Evolutionary conservation across 1,139 yeast species (phyloP).

Genomic region (Hyphopichia wangnamkhiaoensis): DNA sequence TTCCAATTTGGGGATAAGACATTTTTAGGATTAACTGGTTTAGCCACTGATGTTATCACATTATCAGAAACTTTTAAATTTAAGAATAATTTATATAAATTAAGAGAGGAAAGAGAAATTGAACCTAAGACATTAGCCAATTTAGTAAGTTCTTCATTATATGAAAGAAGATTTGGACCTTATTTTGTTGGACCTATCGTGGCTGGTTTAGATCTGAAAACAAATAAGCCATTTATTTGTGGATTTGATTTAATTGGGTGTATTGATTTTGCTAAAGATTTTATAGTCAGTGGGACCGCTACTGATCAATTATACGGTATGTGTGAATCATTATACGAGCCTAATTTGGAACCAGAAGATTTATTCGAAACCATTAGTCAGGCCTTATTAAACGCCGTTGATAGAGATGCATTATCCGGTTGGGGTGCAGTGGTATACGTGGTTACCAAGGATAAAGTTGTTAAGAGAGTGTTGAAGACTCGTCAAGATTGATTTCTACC

Average conservation of each 20-base stretch:
- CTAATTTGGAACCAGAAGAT: slow-evolving; percentile 90
- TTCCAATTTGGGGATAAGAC: slow-evolving; percentile 80
- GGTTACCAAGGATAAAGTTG: slow-evolving; percentile 88
- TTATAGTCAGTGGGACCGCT: slow-evolving; percentile 97
- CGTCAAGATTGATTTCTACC: slow-evolving; percentile 97
- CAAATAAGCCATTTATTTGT: slow-evolving; percentile 85
- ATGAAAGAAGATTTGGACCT: slow-evolving; percentile 93
- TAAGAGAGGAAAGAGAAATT: slow-evolving; percentile 87
- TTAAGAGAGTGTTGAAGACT: slow-evolving; percentile 83
- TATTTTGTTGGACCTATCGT: slow-evolving; percentile 96
- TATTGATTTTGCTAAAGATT: slow-evolving; percentile 92
- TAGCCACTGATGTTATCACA: slow-evolving; percentile 92
- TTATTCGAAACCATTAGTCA: slow-evolving; percentile 95
- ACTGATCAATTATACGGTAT: slow-evolving; percentile 94
- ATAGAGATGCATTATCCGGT: slow-evolving; percentile 96
- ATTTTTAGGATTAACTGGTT: slow-evolving; percentile 88
- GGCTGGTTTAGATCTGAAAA: slow-evolving; percentile 86
- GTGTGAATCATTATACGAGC: slow-evolving; percentile 98
- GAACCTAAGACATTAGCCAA: slow-evolving; percentile 95
- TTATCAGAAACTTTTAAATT: slow-evolving; percentile 78
- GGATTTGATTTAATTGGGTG: slow-evolving; percentile 97
- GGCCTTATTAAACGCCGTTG: slow-evolving; percentile 90
- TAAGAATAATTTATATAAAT: slow-evolving; percentile 84
- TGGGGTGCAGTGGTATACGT: slow-evolving; percentile 98
- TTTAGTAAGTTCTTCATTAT: slow-evolving; percentile 84